Conservation (phyloP, 257 asterid species). For the Parsonsia alboflavescens region DNA sequence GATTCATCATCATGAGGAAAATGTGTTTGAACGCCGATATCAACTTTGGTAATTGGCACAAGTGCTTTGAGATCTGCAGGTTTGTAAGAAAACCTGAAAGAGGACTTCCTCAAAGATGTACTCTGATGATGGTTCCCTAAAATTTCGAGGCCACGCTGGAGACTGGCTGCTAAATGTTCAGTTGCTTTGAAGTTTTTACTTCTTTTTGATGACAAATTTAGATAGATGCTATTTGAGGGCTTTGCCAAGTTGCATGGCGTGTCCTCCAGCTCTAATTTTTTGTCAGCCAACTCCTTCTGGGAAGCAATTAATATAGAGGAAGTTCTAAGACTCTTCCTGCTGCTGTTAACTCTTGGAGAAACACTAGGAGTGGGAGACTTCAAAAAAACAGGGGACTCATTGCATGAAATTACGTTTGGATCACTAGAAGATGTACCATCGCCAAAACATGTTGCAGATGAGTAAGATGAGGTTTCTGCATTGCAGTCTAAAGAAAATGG, state of each 20-base stretch:
- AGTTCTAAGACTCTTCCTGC: slow-evolving; percentile 79
- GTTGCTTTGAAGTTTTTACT: slow-evolving; percentile 55
- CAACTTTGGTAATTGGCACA: slow-evolving; percentile 58
- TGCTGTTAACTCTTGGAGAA: slow-evolving; percentile 65
- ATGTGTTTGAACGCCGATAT: slow-evolving; percentile 78
- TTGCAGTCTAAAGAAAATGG: slow-evolving; percentile 25
- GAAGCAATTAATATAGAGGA: slow-evolving; percentile 58
- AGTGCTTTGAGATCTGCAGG: slow-evolving; percentile 49
- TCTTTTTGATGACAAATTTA: slow-evolving; percentile 37
- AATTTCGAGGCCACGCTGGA: slow-evolving; percentile 81
- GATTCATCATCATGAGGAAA: slow-evolving; percentile 35
- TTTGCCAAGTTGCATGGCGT: slow-evolving; percentile 35
- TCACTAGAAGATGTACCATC: slow-evolving; percentile 32
- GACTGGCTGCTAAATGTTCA: slow-evolving; percentile 74
- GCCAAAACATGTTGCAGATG: slow-evolving; percentile 29
- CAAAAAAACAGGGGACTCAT: slow-evolving; percentile 37
- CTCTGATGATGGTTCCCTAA: slow-evolving; percentile 58
- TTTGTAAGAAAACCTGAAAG: slow-evolving; percentile 72
- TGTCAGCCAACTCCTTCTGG: slow-evolving; percentile 31
- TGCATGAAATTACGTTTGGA: slow-evolving; percentile 32
- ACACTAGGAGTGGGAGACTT: slow-evolving; percentile 81
- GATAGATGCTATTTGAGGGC: slow-evolving; percentile 48
- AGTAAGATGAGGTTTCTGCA: slow-evolving; percentile 29
- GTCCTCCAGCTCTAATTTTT: slow-evolving; percentile 34
- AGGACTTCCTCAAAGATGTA: slow-evolving; percentile 66